Conservation (phyloP, 108 stramenopile species). For the Pelagomonas calceolata region DNA sequence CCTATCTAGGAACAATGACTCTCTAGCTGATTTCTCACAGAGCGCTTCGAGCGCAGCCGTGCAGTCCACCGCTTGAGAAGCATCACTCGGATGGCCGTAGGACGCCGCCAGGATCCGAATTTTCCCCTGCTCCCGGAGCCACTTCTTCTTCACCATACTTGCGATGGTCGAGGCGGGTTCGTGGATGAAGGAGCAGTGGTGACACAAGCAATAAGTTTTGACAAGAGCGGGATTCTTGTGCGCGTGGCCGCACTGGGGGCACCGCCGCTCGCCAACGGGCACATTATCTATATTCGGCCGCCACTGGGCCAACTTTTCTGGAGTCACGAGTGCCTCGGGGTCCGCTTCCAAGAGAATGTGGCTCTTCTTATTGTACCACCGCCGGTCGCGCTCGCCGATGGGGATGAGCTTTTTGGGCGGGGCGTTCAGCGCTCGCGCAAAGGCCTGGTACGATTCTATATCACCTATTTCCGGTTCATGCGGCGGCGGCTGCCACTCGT, state of each 20-base stretch:
- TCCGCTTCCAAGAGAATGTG: background rate
- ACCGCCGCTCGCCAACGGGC: background rate
- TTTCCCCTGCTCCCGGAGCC: background rate
- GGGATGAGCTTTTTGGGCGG: background rate
- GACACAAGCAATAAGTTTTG: constrained; percentile 3
- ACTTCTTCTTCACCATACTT: background rate
- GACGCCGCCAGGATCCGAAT: constrained; percentile 23
- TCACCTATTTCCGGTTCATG: too few relatives aligned
- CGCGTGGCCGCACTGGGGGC: background rate
- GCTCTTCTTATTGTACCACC: background rate
- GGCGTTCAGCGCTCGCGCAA: background rate
- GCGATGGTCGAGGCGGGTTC: background rate
- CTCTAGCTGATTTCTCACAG: background rate
- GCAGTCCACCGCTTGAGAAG: constrained; percentile 15
- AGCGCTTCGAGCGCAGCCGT: constrained; percentile 8
- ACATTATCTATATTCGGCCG: background rate
- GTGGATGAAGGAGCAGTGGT: constrained; percentile 3
- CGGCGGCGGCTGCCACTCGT: too few relatives aligned
- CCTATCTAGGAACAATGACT: constrained; percentile 6
- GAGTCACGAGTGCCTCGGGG: background rate
- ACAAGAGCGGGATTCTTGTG: constrained; percentile 6
- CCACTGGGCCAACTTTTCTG: background rate
- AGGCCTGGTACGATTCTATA: too few relatives aligned
- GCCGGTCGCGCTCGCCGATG: background rate
- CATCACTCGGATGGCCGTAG: constrained; percentile 25